Percentiles rank a stretch among this genome's conserved stretches.
These are phyloP conservation scores for Phytophthora melonis DNA, from an alignment of 352 stramenopile genomes.

Conservation along the genomic window DNA sequence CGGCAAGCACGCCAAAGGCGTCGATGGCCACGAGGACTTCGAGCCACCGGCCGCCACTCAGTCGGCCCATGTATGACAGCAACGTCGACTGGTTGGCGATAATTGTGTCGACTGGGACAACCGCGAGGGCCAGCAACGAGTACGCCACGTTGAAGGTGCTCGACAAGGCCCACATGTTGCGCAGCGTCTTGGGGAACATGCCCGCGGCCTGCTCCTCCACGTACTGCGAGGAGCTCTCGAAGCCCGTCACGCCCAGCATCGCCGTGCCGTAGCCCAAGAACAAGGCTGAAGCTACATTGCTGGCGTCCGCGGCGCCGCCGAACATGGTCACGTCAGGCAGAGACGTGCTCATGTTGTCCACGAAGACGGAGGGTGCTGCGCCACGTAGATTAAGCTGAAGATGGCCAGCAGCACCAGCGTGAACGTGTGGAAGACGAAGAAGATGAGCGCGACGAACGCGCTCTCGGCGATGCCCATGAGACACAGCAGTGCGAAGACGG, in stretches of 20 bases:
- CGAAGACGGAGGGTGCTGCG: conserved; percentile 69
- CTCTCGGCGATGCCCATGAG: conserved; percentile 90
- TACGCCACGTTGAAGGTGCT: conserved; percentile 85
- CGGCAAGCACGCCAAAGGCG: conserved; percentile 90
- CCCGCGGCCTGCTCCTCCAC: conserved; percentile 87
- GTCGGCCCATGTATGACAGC: conserved; percentile 71
- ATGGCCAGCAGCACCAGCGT: conserved; percentile 69
- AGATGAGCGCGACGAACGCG: conserved; percentile 75
- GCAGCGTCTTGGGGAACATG: conserved; percentile 78
- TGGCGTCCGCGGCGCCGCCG: conserved; percentile 45
- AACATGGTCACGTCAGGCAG: conserved; percentile 70
- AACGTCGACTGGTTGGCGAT: conserved; percentile 69
- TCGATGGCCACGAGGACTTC: conserved; percentile 74
- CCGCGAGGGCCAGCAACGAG: conserved; percentile 70
- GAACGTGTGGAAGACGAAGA: conserved; percentile 84
- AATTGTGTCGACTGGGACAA: conserved; percentile 82
- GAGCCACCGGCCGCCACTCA: conserved; percentile 45
- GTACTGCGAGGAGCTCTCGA: conserved; percentile 91
- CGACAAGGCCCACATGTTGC: conserved; percentile 87
- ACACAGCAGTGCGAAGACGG: conserved; percentile 84
- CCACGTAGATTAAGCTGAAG: conserved; percentile 62
- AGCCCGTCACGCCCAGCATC: conserved; percentile 91
- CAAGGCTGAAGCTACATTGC: conserved; percentile 55
- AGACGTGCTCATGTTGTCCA: conserved; percentile 70
- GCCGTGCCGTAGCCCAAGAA: conserved; percentile 82